Evolutionary conservation across 257 asterid genomes (phyloP).

Genomic region (Gentiana straminea): DNA sequence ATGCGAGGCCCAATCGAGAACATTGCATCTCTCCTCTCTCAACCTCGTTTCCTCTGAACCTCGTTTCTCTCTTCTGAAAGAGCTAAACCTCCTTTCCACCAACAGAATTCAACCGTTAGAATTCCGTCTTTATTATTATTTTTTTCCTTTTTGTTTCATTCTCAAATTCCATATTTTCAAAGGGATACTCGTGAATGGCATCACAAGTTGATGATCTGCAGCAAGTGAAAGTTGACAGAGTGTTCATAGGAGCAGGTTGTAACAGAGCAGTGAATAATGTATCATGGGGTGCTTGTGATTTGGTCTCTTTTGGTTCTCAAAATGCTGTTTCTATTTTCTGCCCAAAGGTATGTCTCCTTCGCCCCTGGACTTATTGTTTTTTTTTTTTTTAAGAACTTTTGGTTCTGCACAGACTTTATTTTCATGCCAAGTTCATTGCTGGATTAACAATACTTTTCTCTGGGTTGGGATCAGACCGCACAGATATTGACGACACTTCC

Average conservation of each 20-base stretch:
- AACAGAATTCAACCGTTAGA: too few relatives aligned
- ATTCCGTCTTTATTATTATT: too few relatives aligned
- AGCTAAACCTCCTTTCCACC: too few relatives aligned
- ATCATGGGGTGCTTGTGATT: slow-evolving; percentile 86
- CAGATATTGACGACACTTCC: slow-evolving; percentile 86
- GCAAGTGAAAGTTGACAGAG: slow-evolving; percentile 41
- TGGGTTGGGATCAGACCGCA: slow-evolving; percentile 42
- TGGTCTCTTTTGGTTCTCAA: slow-evolving; percentile 84
- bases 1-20: too few relatives aligned
- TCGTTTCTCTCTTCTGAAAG: too few relatives aligned
- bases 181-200: slow-evolving; percentile 14
- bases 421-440: neutral
- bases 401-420: neutral
- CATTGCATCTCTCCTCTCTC: too few relatives aligned
- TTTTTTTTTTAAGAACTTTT: neutral
- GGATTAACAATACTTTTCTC: slow-evolving; percentile 1
- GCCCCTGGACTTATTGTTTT: neutral
- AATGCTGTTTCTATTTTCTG: slow-evolving; percentile 84
- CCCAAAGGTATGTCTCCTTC: slow-evolving; percentile 50
- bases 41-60: too few relatives aligned
- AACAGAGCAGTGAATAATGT: slow-evolving; percentile 86
- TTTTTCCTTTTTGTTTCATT: too few relatives aligned
- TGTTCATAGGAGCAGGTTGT: slow-evolving; percentile 82
- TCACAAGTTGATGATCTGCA: slow-evolving; percentile 8
- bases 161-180: too few relatives aligned